Evolutionary conservation across 306 rosid species (phyloP).

Genomic region (Ormosia emarginata): DNA sequence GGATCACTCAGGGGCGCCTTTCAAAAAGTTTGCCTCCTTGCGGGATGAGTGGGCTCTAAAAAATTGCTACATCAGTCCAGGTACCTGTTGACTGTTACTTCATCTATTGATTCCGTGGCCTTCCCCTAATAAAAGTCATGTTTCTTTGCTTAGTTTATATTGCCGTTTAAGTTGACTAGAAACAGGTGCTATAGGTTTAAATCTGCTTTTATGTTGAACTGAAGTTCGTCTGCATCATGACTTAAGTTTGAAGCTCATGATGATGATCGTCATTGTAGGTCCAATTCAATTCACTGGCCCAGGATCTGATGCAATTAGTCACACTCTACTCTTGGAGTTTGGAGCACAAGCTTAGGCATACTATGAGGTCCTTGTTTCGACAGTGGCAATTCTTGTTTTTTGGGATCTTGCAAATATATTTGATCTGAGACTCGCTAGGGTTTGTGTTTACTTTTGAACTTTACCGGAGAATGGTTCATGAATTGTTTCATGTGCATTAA

Average conservation of each 20-base stretch:
- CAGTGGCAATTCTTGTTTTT: conserved; percentile 8
- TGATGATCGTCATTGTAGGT: conserved; percentile 48
- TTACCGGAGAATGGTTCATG: not conserved
- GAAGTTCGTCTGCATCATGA: not conserved
- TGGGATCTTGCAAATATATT: not conserved
- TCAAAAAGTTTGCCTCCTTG: conserved; percentile 83
- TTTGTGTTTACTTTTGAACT: not conserved
- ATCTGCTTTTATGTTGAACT: not conserved
- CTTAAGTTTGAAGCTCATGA: not conserved
- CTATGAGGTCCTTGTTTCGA: not conserved
- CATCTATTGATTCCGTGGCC: not conserved
- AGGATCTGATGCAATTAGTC: conserved; percentile 65
- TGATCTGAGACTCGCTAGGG: conserved; percentile 17
- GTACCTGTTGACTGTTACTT: conserved; percentile 31
- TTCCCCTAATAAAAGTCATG: not conserved
- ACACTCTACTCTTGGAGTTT: conserved; percentile 82
- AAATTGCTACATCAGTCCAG: conserved; percentile 91
- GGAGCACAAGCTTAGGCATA: conserved; percentile 45
- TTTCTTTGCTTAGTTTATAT: not conserved
- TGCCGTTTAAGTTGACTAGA: not conserved
- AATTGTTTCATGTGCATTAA: not conserved
- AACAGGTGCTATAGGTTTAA: not conserved
- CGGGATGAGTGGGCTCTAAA: conserved; percentile 88
- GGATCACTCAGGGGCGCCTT: conserved; percentile 79
- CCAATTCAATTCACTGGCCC: conserved; percentile 91